phyloP scores from a whole-genome alignment of 129 eudicot genomes.

The Escallonia rubra region DNA sequence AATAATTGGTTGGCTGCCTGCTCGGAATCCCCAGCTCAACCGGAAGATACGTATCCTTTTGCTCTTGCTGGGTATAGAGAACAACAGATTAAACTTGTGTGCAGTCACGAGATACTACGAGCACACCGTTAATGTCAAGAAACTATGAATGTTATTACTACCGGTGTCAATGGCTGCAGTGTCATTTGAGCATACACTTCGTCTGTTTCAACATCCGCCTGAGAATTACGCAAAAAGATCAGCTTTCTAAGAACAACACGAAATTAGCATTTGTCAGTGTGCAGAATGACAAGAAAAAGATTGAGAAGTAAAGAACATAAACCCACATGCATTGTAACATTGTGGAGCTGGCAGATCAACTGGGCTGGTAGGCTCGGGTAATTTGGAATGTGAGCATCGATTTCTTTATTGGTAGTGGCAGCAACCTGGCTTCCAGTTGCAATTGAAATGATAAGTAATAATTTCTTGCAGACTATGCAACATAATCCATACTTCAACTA shows the following conservation, averaged over 20 bases:
- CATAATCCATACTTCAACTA: neutral
- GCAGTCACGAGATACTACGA: neutral
- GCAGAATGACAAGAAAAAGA: neutral
- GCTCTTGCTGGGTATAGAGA: constrained; percentile 70
- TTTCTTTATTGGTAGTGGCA: constrained; percentile 95
- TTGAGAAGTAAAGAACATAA: constrained; percentile 6
- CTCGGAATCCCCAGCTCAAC: constrained; percentile 92
- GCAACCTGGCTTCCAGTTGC: constrained; percentile 75
- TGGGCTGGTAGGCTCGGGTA: constrained; percentile 93
- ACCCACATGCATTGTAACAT: constrained; percentile 99
- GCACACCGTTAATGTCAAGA: neutral
- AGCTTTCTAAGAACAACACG: neutral
- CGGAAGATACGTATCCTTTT: constrained; percentile 95
- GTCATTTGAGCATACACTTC: constrained; percentile 99
- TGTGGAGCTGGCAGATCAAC: constrained; percentile 97
- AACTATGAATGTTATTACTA: constrained; percentile 16
- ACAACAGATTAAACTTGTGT: constrained; percentile 1
- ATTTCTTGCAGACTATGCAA: neutral
- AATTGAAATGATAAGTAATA: neutral
- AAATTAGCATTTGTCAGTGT: neutral
- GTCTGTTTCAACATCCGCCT: constrained; percentile 99
- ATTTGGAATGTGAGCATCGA: constrained; percentile 96
- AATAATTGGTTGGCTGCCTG: constrained; percentile 94
- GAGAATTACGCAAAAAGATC: constrained; percentile 28
- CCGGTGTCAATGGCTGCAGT: constrained; percentile 94